Conservation (phyloP, 163 green algal species). For the Scenedesmus sp. region DNA sequence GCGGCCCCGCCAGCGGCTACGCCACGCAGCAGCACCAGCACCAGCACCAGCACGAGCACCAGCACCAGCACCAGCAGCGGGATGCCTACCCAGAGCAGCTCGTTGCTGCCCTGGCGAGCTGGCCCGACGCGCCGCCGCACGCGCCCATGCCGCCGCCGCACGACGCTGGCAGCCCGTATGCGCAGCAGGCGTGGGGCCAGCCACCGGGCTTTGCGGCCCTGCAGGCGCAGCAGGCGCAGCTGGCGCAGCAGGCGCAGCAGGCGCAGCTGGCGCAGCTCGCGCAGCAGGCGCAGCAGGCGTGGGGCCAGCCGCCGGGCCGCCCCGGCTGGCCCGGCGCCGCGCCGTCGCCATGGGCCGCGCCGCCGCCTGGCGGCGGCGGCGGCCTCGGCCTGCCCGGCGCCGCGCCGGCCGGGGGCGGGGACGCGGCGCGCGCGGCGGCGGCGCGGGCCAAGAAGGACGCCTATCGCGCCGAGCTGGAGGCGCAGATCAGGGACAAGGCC, state of each 20-base stretch:
- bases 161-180: no score
- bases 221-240: slow-evolving; percentile 24
- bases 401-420: no score
- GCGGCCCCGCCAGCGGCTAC: not conserved
- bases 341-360: no score
- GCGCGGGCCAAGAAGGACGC: slow-evolving; percentile 22
- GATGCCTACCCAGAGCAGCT: not conserved
- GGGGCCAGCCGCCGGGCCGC: not conserved
- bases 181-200: not conserved
- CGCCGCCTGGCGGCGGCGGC: no score
- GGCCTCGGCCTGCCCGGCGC: not conserved
- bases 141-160: no score
- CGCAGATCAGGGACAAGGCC: slow-evolving; percentile 40
- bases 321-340: no score
- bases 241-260: not conserved
- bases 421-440: not conserved
- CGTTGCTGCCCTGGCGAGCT: no score
- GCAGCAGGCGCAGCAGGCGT: not conserved
- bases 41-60: not conserved
- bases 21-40: slow-evolving; percentile 1
- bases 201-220: not conserved
- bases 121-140: no score
- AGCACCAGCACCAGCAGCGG: slow-evolving; percentile 15
- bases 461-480: slow-evolving; percentile 44
- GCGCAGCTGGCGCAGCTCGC: not conserved